Evolutionary conservation across 352 stramenopile species (phyloP).

Genomic region (Lagenidium giganteum): DNA sequence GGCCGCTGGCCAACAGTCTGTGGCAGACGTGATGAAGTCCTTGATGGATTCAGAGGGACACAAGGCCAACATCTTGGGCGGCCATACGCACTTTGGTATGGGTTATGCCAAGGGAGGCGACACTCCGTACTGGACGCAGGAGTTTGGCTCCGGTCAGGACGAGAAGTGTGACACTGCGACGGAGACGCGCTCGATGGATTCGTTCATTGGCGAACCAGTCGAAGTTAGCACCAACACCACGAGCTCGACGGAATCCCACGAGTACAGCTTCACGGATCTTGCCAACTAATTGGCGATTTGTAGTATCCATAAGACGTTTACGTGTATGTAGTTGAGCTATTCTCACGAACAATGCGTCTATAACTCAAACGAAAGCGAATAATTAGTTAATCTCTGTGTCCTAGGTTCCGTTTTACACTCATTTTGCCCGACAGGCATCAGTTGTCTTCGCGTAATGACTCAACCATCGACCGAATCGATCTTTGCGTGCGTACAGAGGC

Average conservation of each 20-base stretch:
- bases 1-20: constrained; percentile 31
- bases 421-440: background rate
- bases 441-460: background rate
- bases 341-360: background rate
- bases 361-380: background rate
- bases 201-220: no score
- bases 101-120: constrained; percentile 1
- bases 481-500: constrained; percentile 4
- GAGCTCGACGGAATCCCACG: background rate
- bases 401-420: background rate
- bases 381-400: constrained; percentile 1
- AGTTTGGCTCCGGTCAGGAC: background rate
- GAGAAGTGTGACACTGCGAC: background rate
- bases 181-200: no score
- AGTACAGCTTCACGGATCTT: background rate
- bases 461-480: constrained; percentile 12
- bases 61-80: constrained; percentile 35
- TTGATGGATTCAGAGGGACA: constrained; percentile 54
- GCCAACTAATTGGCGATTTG: background rate
- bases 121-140: background rate
- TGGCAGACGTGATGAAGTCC: constrained; percentile 35
- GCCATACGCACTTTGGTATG: background rate
- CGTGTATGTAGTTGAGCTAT: constrained; percentile 1
- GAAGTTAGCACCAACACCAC: no score
- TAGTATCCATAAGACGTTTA: background rate